Base-by-base conservation (phyloP, 2,329 filamentous ascomycete genomes). In the Hysterium pulicare region DNA sequence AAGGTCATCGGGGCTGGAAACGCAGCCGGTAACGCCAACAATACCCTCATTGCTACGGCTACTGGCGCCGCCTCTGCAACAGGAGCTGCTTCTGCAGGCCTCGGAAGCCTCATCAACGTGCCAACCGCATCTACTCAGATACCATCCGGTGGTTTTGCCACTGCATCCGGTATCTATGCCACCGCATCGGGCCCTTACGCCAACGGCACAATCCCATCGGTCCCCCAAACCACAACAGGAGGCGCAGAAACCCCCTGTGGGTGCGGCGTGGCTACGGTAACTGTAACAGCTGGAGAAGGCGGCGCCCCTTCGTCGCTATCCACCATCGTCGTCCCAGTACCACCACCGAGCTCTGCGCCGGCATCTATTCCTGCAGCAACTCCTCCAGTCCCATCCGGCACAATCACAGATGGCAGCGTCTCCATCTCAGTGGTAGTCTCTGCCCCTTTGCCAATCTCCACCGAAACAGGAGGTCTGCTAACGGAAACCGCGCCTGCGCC, bases 1-100 rank as follows among this genome's bases (percentile, higher is more conserved):
- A 65, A 74, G 46, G 59, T 71, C 41, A 51, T 69, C 15, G 61
- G 61, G 44, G 50, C 54, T 7, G 62, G 60, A 6, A 59, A 66
- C 43, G 53, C 55, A 26, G 51, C 57, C 5, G 65, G 65, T 38
- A 57, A 57, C 22, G 47, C 53, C 24, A 65, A 62, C 50, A 48
- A 46, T 9, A 48, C 36, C 30, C 45, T 51, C 24, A 49, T 58
- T n/a, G 42, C 53, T 5, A 38, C 55, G 7, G 51, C 59, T 38
- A 42, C 50, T 16, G 36, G 45, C 4, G 51, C 45, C 9, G 20
- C 45, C 11, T 58, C 64, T 15, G 50, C 61, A n/a, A 62, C 54
- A 8, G 54, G 54, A 17, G 54, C 42, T 41, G 47, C 46, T 19
- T 57, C 49, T 31, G 55, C 7, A 13, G 55, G 54, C 28, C 33